Percentiles rank a stretch among this genome's conserved stretches.
Conservation (phyloP, 1,284 basidiomycete genomes). For the Boletus coffeatus region DNA sequence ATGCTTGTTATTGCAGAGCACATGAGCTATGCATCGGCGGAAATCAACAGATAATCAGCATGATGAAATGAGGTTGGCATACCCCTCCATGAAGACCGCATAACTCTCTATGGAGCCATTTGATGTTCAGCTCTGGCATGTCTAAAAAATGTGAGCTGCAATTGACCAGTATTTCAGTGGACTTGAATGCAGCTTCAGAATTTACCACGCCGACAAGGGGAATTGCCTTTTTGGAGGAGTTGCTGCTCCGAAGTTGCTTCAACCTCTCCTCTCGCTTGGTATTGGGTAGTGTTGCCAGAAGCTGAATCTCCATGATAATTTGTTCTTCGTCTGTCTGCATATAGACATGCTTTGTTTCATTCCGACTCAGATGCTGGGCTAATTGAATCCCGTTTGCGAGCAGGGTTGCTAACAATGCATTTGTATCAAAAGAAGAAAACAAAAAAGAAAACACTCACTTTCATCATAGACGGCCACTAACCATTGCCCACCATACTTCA, state of each 20-base stretch:
- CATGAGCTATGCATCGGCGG: conserved; percentile 2
- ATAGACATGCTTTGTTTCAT: conserved; percentile 10
- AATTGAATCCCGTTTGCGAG: neutral
- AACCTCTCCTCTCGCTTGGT: neutral
- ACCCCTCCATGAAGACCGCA: conserved; percentile 8
- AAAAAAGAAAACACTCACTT: neutral
- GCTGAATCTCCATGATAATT: conserved; percentile 12
- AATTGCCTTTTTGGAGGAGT: conserved; percentile 2
- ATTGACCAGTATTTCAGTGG: neutral
- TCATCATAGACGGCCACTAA: conserved; percentile 11
- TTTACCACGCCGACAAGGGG: neutral
- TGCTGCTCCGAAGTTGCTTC: neutral
- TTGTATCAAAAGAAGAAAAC: neutral
- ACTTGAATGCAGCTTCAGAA: conserved; percentile 1
- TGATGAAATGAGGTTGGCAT: too few species aligned
- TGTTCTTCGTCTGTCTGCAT: conserved; percentile 12
- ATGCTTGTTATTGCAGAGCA: conserved; percentile 1
- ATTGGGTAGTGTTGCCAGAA: neutral
- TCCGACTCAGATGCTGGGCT: conserved; percentile 9
- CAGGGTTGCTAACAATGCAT: neutral
- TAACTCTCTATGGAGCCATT: conserved; percentile 1
- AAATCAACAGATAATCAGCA: too few species aligned
- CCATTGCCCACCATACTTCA: conserved; percentile 2
- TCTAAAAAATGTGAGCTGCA: conserved; percentile 5
- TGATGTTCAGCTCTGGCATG: conserved; percentile 11